Evolutionary conservation across 2,329 filamentous ascomycete species (phyloP), one percentile per base, ranked within the genome.

Genomic region (Escovopsis sp.): DNA sequence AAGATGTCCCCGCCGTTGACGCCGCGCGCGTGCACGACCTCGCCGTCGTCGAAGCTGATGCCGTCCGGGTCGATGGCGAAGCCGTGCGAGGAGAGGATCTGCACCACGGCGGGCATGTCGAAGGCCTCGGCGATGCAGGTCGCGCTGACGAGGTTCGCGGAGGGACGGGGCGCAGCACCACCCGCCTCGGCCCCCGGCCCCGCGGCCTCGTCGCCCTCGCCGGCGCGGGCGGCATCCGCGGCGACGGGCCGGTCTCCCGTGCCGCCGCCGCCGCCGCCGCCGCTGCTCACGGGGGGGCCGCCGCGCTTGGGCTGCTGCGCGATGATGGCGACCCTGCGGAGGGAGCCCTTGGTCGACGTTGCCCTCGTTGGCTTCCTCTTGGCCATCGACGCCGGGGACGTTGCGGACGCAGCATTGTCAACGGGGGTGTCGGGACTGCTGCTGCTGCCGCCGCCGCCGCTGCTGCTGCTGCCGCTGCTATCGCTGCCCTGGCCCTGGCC

Each of bases 241-340:
- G 45, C 46, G 35, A 51, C 21, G 8, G 8, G 8, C 32, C 50
- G 49, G 39, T 43, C 50, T 59, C 62, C 58, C 15, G 44, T 28
- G 21, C 3, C 11, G 21, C 21, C 21, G 21, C 21, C 33, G 21
- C 21, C 21, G 21, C 21, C 6, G 21, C 21, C 21, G 21, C 21
- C 6, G 21, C 6, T 11, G 21, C 21, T 11, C 3, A 9, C 4
- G 60, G 62, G 58, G 16, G 43, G 28, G 28, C 27, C 23, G 15
- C 46, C 47, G 35, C 51, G 50, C 35, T 62, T 59, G n/a, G 62
- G 56, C 41, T 66, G 66, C 51, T 94, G 85, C 14, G 87, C 86
- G 48, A 90, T 85, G 14, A 85, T 80, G 23, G 87, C 85, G 11
- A 93, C 85, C 39, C 86, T 72, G 37, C 88, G 76, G 23, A 94